phyloP scores from a whole-genome alignment of 2,329 filamentous ascomycete genomes.

The Pseudopyricularia cyperi region DNA sequence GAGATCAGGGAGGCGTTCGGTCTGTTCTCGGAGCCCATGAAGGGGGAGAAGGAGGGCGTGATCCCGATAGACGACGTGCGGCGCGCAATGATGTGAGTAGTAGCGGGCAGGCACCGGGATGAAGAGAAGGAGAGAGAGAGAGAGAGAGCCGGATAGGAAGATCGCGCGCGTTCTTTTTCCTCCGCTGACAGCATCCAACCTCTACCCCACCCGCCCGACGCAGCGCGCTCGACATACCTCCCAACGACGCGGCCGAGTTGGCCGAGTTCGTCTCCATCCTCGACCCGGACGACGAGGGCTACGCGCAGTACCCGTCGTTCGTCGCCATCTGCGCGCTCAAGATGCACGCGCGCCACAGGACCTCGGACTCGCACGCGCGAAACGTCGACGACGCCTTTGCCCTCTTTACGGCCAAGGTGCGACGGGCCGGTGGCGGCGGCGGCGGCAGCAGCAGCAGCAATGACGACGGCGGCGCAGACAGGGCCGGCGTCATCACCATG shows the following conservation, averaged over 20 bases:
- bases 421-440: slow-evolving; percentile 11
- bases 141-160: too few species aligned
- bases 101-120: background rate
- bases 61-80: slow-evolving; percentile 56
- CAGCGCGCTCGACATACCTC: slow-evolving; percentile 72
- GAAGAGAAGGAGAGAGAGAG: too few species aligned
- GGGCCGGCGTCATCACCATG: slow-evolving; percentile 64
- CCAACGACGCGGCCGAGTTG: slow-evolving; percentile 51
- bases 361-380: slow-evolving; percentile 37
- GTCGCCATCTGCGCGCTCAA: slow-evolving; percentile 82
- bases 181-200: background rate
- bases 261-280: slow-evolving; percentile 65
- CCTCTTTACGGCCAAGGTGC: slow-evolving; percentile 52
- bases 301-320: slow-evolving; percentile 68
- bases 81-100: slow-evolving; percentile 56
- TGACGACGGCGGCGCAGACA: background rate
- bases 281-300: slow-evolving; percentile 71
- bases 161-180: too few species aligned
- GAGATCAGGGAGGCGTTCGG: slow-evolving; percentile 86
- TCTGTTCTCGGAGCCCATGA: slow-evolving; percentile 62
- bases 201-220: background rate
- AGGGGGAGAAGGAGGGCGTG: slow-evolving; percentile 60
- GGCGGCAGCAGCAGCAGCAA: background rate
- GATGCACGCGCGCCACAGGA: slow-evolving; percentile 48
- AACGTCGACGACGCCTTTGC: slow-evolving; percentile 74